Percentiles rank a stretch among this genome's conserved stretches.
phyloP scores from a whole-genome alignment of 2,329 filamentous ascomycete species.

The Blastomyces silverae region DNA sequence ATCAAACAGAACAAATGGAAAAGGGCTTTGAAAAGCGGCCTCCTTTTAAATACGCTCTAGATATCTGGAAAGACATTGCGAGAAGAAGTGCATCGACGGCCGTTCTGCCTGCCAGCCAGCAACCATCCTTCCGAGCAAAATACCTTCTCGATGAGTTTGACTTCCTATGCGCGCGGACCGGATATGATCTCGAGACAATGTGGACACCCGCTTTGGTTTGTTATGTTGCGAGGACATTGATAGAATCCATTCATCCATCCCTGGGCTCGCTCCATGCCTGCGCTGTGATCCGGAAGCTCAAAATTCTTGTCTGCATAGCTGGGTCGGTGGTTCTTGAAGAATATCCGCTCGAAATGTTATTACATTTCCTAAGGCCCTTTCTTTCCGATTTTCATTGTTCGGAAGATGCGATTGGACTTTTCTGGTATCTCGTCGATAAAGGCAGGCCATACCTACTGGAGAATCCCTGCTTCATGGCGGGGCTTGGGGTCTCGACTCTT shows the following conservation, averaged over 20 bases:
- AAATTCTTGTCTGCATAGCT: slow-evolving; percentile 71
- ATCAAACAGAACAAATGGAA: slow-evolving; percentile 69
- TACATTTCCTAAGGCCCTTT: slow-evolving; percentile 72
- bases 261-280: slow-evolving; percentile 82
- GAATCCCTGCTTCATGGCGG: slow-evolving; percentile 69
- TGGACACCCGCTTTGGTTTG: slow-evolving; percentile 72
- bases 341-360: slow-evolving; percentile 84
- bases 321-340: slow-evolving; percentile 64
- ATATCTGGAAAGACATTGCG: slow-evolving; percentile 63
- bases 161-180: slow-evolving; percentile 66
- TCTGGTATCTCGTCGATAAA: slow-evolving; percentile 70
- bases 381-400: slow-evolving; percentile 79
- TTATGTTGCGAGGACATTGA: slow-evolving; percentile 66
- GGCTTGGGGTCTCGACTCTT: slow-evolving; percentile 70
- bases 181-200: slow-evolving; percentile 56
- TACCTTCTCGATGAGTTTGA: slow-evolving; percentile 69
- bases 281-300: slow-evolving; percentile 76
- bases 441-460: slow-evolving; percentile 59
- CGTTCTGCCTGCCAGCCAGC: slow-evolving; percentile 67
- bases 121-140: slow-evolving; percentile 76
- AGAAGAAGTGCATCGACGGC: slow-evolving; percentile 58
- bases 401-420: slow-evolving; percentile 80
- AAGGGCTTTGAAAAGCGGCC: slow-evolving; percentile 57
- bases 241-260: slow-evolving; percentile 74
- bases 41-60: slow-evolving; percentile 53